A percentile compares a stretch with the other conserved stretches of the same genome.
Conservation (phyloP, 2,329 filamentous ascomycete species). For the Aphanoascus verrucosus region DNA sequence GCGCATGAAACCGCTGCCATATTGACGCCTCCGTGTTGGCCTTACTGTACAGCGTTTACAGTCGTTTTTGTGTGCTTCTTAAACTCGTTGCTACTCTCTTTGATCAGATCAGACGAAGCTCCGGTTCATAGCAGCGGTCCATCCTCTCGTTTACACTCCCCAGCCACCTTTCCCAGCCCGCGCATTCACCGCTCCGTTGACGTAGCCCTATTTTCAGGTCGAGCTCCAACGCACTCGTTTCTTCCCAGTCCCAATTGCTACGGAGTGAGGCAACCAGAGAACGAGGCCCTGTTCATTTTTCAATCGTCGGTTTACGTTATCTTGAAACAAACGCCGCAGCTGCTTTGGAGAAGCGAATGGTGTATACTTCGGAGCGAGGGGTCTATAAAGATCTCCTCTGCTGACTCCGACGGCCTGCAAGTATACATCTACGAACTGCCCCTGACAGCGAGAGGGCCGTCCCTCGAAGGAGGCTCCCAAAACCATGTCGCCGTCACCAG, state of each 20-base stretch:
- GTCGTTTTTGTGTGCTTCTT: not conserved
- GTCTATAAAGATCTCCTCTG: conserved; percentile 36
- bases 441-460: not conserved
- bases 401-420: conserved; percentile 21
- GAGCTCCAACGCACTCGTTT: not conserved
- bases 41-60: not conserved
- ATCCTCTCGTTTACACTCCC: not conserved
- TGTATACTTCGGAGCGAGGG: conserved; percentile 35
- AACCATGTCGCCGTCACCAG: conserved; percentile 29
- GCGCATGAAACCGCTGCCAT: not conserved
- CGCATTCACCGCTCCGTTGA: conserved; percentile 1
- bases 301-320: not conserved
- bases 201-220: not conserved
- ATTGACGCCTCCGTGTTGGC: not conserved
- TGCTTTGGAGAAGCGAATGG: conserved; percentile 29
- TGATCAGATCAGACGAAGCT: not conserved
- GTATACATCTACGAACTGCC: not conserved
- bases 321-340: not conserved
- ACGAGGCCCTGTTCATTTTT: not conserved
- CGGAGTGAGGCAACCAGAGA: not conserved
- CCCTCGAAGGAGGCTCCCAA: not conserved
- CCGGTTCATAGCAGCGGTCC: not conserved
- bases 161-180: not conserved
- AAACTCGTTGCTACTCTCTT: not conserved
- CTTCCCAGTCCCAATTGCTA: not conserved